These are phyloP conservation scores for Penicillium paradoxum DNA, from an alignment of 495 filamentous ascomycete species.

Conservation along the genomic window DNA sequence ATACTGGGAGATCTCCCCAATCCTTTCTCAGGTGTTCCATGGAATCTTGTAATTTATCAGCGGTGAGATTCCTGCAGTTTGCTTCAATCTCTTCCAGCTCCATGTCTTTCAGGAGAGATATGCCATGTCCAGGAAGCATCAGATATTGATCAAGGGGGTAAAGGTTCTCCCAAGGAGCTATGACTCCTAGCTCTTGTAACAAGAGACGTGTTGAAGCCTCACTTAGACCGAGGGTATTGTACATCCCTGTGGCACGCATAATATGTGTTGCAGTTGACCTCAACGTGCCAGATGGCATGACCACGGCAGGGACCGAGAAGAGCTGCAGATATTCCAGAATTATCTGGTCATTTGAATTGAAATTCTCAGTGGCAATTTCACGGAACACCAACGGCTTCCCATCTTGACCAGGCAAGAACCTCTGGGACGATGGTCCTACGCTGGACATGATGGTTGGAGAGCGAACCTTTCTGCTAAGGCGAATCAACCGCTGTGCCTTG, in stretches of 20 bases:
- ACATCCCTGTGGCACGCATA: slow-evolving; percentile 66
- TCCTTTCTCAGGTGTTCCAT: slow-evolving; percentile 62
- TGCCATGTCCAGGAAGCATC: slow-evolving; percentile 52
- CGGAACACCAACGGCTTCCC: slow-evolving; percentile 38
- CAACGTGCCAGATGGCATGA: slow-evolving; percentile 52
- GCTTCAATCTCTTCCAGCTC: slow-evolving; percentile 27
- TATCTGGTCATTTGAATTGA: slow-evolving; percentile 42
- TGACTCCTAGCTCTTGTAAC: slow-evolving; percentile 79
- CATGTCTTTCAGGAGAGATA: slow-evolving; percentile 31
- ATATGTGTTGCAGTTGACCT: slow-evolving; percentile 64
- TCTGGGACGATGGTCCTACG: slow-evolving; percentile 43
- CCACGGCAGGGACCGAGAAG: slow-evolving; percentile 39
- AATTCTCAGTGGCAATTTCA: slow-evolving; percentile 31
- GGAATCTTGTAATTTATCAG: slow-evolving; percentile 30
- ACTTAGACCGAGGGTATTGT: slow-evolving; percentile 54
- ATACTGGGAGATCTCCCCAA: slow-evolving; percentile 67
- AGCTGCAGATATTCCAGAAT: slow-evolving; percentile 69
- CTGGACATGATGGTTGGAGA: slow-evolving; percentile 53
- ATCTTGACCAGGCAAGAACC: slow-evolving; percentile 33
- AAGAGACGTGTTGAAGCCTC: slow-evolving; percentile 59
- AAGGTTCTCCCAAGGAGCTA: slow-evolving; percentile 75
- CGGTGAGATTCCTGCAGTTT: slow-evolving; percentile 23
- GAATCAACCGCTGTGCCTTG: slow-evolving; percentile 62
- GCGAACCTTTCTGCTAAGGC: slow-evolving; percentile 58
- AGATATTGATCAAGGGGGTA: slow-evolving; percentile 58